Base-by-base conservation (phyloP, 305 asterid species). In the Petunia hybrid region DNA sequence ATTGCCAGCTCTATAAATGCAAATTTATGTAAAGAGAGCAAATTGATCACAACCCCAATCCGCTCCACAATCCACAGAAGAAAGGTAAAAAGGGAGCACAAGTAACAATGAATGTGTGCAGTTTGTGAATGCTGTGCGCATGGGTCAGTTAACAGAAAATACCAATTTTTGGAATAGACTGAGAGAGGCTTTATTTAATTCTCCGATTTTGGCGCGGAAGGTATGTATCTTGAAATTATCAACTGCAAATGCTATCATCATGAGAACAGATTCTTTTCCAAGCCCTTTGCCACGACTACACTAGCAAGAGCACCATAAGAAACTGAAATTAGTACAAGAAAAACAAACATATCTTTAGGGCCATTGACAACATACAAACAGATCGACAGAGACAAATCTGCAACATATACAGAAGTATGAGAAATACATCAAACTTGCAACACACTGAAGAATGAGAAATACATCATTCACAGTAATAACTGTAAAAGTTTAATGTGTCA, bases 261-360 rank as follows among this genome's bases (percentile, higher is more conserved):
- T 87, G 87, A 87, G 84, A 82, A 95, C 87, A 13, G 98, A 91
- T 85, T 92, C 97, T 83, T 88, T 92, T 39, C 94, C 99, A 71
- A 95, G 92, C 45, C 98, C 98, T 90, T 95, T 95, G 83, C 98
- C 94, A 78, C 98, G 97, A 78, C 99, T 94, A 83, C 38, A 73
- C 66, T 55, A 80, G 63, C 83, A 85, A 87, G 38, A 62, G 39
- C 60, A 82, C 43, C 76, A 66, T 41, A 41, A 80, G 65, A 67
- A 76, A 42, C 5, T 14, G 22, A 59, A 74, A 38, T 38, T 53
- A 74, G 48, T 74, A 22, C 31, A 8, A 1, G 6, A 14, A 8
- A 73, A 51, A 36, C 13, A 46, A 36, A 48, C 9, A 14, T 35
- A 51, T 4, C 13, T 36, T 62, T 35, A 51, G 48, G 36, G 63